These are phyloP conservation scores for Ceratocystis cubensis DNA, from an alignment of 2,329 filamentous ascomycete species.

Conservation along the genomic window DNA sequence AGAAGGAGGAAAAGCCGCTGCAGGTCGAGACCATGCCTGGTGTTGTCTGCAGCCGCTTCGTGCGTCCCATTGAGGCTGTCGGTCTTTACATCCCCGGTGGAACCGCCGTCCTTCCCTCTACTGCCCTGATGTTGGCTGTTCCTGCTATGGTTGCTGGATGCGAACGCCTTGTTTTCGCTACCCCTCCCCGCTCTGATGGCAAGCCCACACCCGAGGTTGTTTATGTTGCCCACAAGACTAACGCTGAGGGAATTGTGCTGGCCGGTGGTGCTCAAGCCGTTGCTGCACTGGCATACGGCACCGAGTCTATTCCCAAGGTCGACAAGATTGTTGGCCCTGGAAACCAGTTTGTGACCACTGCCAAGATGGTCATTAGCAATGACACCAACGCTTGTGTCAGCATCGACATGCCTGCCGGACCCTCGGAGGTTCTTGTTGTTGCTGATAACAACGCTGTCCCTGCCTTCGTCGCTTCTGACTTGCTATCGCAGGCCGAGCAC, in stretches of 20 bases:
- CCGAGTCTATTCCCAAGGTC: constrained; percentile 85
- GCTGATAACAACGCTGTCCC: constrained; percentile 81
- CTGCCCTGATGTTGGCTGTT: constrained; percentile 94
- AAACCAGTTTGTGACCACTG: constrained; percentile 96
- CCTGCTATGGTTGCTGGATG: constrained; percentile 96
- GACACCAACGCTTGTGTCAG: constrained; percentile 90
- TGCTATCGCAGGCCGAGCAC: constrained; percentile 92
- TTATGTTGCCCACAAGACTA: constrained; percentile 92
- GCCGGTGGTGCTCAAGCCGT: constrained; percentile 93
- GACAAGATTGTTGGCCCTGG: constrained; percentile 97
- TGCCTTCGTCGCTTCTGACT: constrained; percentile 87
- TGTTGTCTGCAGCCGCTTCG: constrained; percentile 86
- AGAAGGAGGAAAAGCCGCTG: constrained; percentile 70
- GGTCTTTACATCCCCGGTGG: constrained; percentile 92
- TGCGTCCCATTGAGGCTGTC: constrained; percentile 85
- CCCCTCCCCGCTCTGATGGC: constrained; percentile 78
- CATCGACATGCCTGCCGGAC: constrained; percentile 97
- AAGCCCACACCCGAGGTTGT: constrained; percentile 93
- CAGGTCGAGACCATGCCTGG: constrained; percentile 96
- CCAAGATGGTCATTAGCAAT: constrained; percentile 96
- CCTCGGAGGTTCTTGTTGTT: constrained; percentile 91
- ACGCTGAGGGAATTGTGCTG: constrained; percentile 88
- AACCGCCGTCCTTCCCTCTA: constrained; percentile 92
- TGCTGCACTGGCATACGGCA: constrained; percentile 94
- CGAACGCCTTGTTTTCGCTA: constrained; percentile 85